Evolutionary conservation across 2,329 filamentous ascomycete genomes (phyloP).

Genomic region (Penicillium sp.): DNA sequence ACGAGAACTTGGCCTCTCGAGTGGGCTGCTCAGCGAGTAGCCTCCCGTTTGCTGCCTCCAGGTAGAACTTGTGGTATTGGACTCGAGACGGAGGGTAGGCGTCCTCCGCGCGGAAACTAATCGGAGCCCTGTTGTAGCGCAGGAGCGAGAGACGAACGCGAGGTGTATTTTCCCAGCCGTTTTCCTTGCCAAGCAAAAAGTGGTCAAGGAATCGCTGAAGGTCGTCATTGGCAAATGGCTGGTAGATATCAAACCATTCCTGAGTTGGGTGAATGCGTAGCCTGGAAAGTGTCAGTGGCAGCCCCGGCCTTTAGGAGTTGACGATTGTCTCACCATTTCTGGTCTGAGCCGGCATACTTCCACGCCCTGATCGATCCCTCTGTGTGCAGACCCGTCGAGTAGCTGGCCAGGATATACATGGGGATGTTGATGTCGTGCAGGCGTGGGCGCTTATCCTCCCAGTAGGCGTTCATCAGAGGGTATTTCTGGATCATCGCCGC

Average conservation of each 20-base stretch:
- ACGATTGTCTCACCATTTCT: constrained; percentile 21
- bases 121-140: background rate
- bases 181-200: constrained; percentile 11
- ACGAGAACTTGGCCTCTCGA: constrained; percentile 22
- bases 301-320: background rate
- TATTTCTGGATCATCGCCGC: constrained; percentile 22
- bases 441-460: constrained; percentile 24
- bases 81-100: constrained; percentile 15
- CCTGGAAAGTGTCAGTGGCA: background rate
- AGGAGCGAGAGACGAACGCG: constrained; percentile 14
- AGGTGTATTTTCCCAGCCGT: constrained; percentile 17
- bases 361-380: constrained; percentile 29
- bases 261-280: constrained; percentile 16
- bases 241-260: constrained; percentile 19
- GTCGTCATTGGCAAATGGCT: constrained; percentile 14
- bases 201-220: constrained; percentile 12
- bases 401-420: constrained; percentile 30
- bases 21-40: background rate
- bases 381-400: constrained; percentile 29
- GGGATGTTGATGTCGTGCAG: constrained; percentile 21
- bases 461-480: constrained; percentile 28
- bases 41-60: background rate
- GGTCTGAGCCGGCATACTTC: constrained; percentile 13
- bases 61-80: constrained; percentile 7
- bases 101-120: constrained; percentile 1